Evolutionary conservation across 768 basidiomycete species (phyloP), one percentile per base, ranked within the genome.

Genomic region (Porphyrellus cyaneotinctus): DNA sequence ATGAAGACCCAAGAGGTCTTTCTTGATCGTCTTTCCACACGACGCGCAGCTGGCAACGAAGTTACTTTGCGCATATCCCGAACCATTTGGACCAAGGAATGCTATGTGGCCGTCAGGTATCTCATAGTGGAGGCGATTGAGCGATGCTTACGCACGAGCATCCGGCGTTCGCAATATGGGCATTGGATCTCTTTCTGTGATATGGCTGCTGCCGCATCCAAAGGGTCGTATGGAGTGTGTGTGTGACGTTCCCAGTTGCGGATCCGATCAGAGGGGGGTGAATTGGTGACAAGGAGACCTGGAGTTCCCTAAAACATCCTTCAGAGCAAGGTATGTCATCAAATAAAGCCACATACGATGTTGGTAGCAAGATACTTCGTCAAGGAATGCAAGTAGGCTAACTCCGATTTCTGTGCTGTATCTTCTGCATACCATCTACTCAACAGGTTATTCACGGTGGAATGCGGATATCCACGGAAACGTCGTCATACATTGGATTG

Each of bases 51-150:
- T 9, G 0, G 54, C 32, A 1, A 10, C 44, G 45, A 82, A 82
- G 0, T 61, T 57, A 4, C 64, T 63, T 53, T 82, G 81, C 2
- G 76, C 62, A 52, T 82, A 82, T 1, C 81, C 81, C 0, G 64
- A 70, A 6, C 75, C 79, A 0, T 56, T 35, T 5, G 54, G 42
- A 6, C 61, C 69, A 52, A 77, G 56, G 36, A 74, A 74, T 4
- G 73, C 79, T 81, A 30, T 28, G 10, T 12, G 24, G 20, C 26
- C 6, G 38, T 56, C 30, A 63, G 28, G n/a, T 13, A n/a, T 18
- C 2, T 20, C 6, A 18, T 31, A 30, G 26, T 28, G 26, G 5
- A 28, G 30, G 1, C 11, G 6, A 31, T 6, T 20, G 24, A 43
- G 14, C 3, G 13, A 23, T 38, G 2, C 70, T 54, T 47, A 74